Percentiles rank a stretch among this genome's conserved stretches.
These are phyloP conservation scores for Aspergillus ibericus DNA, from an alignment of 2,329 filamentous ascomycete species.

Conservation along the genomic window DNA sequence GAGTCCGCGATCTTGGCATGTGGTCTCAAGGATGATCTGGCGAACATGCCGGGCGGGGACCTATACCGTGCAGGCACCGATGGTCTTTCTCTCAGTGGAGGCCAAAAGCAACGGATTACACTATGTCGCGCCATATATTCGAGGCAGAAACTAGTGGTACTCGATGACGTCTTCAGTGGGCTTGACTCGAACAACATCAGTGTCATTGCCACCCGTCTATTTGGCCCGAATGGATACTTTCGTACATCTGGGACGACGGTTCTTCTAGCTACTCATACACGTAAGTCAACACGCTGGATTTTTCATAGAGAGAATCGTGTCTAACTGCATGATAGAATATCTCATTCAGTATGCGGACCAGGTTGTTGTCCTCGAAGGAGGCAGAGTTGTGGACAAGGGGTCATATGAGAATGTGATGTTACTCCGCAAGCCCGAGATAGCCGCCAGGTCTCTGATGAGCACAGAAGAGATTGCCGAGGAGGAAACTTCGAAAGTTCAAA, in stretches of 20 bases:
- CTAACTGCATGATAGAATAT: background rate
- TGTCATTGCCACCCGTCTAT: background rate
- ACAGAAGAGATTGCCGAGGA: background rate
- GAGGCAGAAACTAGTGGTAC: background rate
- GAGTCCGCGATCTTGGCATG: conserved; percentile 25
- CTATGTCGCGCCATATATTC: conserved; percentile 5
- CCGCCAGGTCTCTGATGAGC: background rate
- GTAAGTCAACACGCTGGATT: background rate
- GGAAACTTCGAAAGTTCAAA: background rate
- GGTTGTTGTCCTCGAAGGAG: background rate
- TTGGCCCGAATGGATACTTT: background rate
- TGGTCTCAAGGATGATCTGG: conserved; percentile 29
- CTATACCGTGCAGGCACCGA: conserved; percentile 43
- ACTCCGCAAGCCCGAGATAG: background rate
- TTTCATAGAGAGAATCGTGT: background rate
- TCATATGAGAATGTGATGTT: background rate
- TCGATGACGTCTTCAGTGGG: conserved; percentile 6
- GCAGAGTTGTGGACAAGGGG: background rate
- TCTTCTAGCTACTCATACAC: conserved; percentile 1
- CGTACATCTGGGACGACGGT: background rate
- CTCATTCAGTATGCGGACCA: background rate
- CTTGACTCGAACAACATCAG: background rate
- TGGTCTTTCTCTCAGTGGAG: conserved; percentile 48
- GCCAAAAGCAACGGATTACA: conserved; percentile 46
- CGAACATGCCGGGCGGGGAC: conserved; percentile 28